Conservation (phyloP, 2,329 filamentous ascomycete genomes). For the Aspergillus amoenus region DNA sequence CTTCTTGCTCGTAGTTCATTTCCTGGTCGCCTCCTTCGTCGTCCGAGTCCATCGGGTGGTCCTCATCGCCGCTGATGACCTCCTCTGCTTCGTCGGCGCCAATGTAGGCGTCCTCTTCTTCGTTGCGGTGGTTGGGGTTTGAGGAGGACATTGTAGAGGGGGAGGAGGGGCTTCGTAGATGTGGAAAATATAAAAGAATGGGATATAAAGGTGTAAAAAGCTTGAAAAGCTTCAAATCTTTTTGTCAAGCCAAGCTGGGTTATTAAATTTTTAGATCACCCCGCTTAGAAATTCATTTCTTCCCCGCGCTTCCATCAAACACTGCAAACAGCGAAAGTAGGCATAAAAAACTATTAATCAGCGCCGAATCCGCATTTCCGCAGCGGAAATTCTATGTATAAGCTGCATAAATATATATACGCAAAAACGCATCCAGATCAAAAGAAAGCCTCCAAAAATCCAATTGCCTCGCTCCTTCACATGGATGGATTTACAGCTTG, state of each 20-base stretch:
- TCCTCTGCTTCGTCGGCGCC: slow-evolving; percentile 76
- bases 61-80: slow-evolving; percentile 65
- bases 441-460: background rate
- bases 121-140: slow-evolving; percentile 41
- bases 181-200: background rate
- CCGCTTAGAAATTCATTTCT: slow-evolving; percentile 31
- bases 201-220: background rate
- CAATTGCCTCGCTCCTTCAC: background rate
- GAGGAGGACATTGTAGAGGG: slow-evolving; percentile 33
- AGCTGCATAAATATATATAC: background rate
- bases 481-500: slow-evolving; percentile 55
- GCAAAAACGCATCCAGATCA: slow-evolving; percentile 1
- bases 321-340: slow-evolving; percentile 20
- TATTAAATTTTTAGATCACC: slow-evolving; percentile 10
- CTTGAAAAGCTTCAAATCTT: background rate
- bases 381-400: slow-evolving; percentile 8
- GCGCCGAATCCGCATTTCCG: background rate
- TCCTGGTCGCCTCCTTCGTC: slow-evolving; percentile 55
- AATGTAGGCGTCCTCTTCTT: slow-evolving; percentile 70
- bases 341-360: background rate
- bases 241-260: background rate
- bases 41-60: slow-evolving; percentile 79
- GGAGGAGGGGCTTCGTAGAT: background rate
- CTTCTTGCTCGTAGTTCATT: slow-evolving; percentile 54
- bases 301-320: slow-evolving; percentile 26